Base-by-base conservation (phyloP, 306 rosid species). In the Macrotyloma uniflorum region DNA sequence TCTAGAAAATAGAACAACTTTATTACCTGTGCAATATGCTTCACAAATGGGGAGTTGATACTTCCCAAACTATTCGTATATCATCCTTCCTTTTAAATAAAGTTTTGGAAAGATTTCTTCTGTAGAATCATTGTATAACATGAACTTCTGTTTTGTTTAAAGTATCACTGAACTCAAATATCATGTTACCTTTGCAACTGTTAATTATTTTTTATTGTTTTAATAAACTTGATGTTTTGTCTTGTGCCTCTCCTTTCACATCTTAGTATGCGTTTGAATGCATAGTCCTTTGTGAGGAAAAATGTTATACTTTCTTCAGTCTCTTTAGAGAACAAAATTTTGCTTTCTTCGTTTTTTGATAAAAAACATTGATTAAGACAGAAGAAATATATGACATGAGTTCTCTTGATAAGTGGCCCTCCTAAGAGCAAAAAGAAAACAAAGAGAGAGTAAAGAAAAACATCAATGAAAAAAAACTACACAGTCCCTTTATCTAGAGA, bases 1-100 rank as follows among this genome's bases (percentile, higher is more conserved):
- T 67, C 15, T 67, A 46, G 19, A n/a, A 58, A 36, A 72, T 67
- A 36, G n/a, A 58, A 35, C 77, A 57, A 36, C 6, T 66, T 19
- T 35, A n/a, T 57, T 38, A 11, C 40, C 59, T 77, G 5, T 23
- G 42, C 47, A 20, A 61, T 40, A 1, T 62, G 35, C 26, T 63
- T 16, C 10, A 6, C 20, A 63, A 63, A 55, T 70, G 43, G 67
- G 51, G 9, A 55, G 30, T n/a, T 55, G 26, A 22, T 45, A 20
- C 40, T 65, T 43, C 19, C 32, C 30, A 23, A 71, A 54, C 42
- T 62, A 8, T 53, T 63, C 54, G 33, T 67, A 50, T 35, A 32
- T 75, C 16, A 59, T 42, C 11, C 26, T 74, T 72, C 28, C 46
- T 30, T n/a, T 45, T 32, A 66, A 47, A 45, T 3, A 53, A 73